Conservation (phyloP, 345 rosid species). For the Syzygium jambos region DNA sequence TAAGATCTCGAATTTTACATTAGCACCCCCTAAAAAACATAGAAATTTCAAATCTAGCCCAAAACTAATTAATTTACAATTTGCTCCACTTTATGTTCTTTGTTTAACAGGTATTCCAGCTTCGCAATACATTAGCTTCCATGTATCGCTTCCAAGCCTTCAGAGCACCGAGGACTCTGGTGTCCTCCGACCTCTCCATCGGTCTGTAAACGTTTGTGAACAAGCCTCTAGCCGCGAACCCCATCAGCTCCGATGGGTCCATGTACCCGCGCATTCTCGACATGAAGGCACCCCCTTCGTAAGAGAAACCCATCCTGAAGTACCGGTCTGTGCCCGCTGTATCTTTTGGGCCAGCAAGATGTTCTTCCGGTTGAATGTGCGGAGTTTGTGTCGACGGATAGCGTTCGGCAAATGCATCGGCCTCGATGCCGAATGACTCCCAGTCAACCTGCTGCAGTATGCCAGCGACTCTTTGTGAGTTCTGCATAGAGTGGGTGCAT, state of each 20-base stretch:
- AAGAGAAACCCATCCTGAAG: constrained; percentile 19
- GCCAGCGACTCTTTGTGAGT: constrained; percentile 24
- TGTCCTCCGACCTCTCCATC: not conserved
- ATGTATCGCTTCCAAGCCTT: constrained; percentile 54
- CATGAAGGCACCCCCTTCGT: constrained; percentile 20
- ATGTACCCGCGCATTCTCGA: constrained; percentile 37
- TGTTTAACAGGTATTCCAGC: constrained; percentile 14
- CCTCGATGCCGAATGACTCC: constrained; percentile 50
- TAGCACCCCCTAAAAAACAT: not conserved
- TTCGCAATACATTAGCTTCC: constrained; percentile 19
- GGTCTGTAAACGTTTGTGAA: constrained; percentile 21
- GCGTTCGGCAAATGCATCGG: constrained; percentile 1
- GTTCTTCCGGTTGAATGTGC: not conserved
- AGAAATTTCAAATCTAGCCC: not conserved
- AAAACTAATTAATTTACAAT: not conserved
- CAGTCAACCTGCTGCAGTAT: constrained; percentile 43
- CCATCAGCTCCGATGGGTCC: constrained; percentile 57
- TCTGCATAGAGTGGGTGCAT: constrained; percentile 6
- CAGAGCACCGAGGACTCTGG: constrained; percentile 22
- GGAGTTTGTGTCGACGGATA: not conserved
- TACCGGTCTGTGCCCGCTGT: not conserved
- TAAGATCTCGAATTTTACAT: not conserved
- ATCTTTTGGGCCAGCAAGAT: not conserved
- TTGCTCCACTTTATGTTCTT: too few species aligned
- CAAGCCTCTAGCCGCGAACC: constrained; percentile 73